These are phyloP conservation scores for Eremothecium coryli DNA, from an alignment of 1,139 yeast genomes.

Conservation along the genomic window DNA sequence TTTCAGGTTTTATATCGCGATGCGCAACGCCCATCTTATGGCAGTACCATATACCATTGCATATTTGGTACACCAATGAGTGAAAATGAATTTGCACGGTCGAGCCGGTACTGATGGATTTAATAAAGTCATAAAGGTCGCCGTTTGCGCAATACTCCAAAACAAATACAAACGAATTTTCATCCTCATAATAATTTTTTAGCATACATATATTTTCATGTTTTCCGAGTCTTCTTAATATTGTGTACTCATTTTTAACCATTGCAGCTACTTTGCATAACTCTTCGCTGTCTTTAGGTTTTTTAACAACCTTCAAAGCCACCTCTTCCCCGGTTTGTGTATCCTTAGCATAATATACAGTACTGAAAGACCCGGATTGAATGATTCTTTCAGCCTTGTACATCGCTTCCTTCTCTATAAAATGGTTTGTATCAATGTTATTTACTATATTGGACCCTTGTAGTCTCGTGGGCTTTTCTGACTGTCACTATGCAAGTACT, in stretches of 20 bases:
- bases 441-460: too few relatives aligned
- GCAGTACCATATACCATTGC: constrained; percentile 62
- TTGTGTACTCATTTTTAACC: constrained; percentile 20
- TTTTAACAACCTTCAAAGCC: constrained; percentile 26
- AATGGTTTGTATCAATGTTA: too few relatives aligned
- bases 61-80: constrained; percentile 58
- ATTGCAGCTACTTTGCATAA: constrained; percentile 10
- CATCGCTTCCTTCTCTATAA: too few relatives aligned
- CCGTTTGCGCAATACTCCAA: constrained; percentile 83
- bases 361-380: constrained; percentile 22
- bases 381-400: constrained; percentile 15
- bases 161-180: constrained; percentile 42
- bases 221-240: constrained; percentile 18
- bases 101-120: constrained; percentile 32
- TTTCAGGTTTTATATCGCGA: constrained; percentile 83
- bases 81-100: constrained; percentile 19
- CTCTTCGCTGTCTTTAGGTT: constrained; percentile 14
- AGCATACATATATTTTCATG: constrained; percentile 46
- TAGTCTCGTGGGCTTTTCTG: too few relatives aligned
- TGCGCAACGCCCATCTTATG: constrained; percentile 69
- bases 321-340: constrained; percentile 16
- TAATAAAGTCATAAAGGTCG: constrained; percentile 81
- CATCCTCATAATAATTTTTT: constrained; percentile 62
- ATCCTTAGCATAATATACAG: constrained; percentile 20
- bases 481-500: too few relatives aligned